Base-by-base conservation (phyloP, 2,329 filamentous ascomycete genomes). In the Pseudocercospora fuligena region DNA sequence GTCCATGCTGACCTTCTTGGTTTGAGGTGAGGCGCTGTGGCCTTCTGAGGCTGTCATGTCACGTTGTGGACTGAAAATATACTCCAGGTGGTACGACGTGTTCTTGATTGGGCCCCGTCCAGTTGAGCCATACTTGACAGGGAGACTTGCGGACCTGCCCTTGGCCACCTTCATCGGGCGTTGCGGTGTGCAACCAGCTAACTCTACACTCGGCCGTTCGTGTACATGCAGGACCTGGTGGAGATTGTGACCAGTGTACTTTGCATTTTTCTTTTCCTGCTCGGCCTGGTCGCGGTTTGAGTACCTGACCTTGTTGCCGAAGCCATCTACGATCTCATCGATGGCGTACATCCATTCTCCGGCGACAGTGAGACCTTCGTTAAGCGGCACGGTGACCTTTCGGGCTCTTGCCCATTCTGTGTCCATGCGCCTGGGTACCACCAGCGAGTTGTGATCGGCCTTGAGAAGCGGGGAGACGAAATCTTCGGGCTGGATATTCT, bases 401-500 rank as follows among this genome's bases (percentile, higher is more conserved):
- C 92, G 90, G 21, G 90, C 83, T 65, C 87, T 88, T 16, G 92
- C 93, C 95, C 95, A 98, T 0, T 90, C 89, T 36, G 91, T 84
- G 71, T 94, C 91, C 56, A 91, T 85, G 31, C 87, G 84, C 11
- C 80, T 82, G 1, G 80, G 85, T 12, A 85, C 80, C 49, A 90
- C 82, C 49, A 93, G 76, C 19, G 85, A 85, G 31, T 61, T 69
- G 16, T 73, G 68, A 1, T 82, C 83, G 58, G 85, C 83, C 53
- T 88, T 84, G n/a, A 91, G 80, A 40, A 97, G 82, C 0, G 93
- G 93, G 0, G 93, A 97, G 2, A 87, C 84, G 74, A 94, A 90
- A 40, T 92, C 92, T 58, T 97, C 93, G 0, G 95, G 94, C 73
- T 97, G 94, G 53, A 99, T 88, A 74, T 92, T 97, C 79, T 98